Evolutionary conservation across 345 rosid species (phyloP), one percentile per base, ranked within the genome.

Genomic region (Clausena lansium): DNA sequence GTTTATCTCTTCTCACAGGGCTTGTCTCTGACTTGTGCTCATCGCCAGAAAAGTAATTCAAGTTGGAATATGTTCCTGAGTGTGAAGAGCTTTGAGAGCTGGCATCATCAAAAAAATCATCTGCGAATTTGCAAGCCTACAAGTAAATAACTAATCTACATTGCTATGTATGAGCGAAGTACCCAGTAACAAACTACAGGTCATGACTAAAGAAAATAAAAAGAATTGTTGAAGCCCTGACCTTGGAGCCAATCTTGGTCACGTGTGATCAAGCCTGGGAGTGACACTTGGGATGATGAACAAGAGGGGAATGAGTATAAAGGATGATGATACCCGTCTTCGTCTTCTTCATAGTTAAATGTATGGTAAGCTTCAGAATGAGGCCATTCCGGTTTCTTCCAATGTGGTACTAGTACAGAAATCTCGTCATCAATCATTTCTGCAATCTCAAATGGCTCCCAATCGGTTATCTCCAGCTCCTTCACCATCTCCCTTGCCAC

Each of bases 401-500:
- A 84, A 27, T 77, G 55, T 58, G 93, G 89, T 19, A 86, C 83
- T 61, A 92, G 75, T 59, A 89, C 84, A 38, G 90, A 86, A 77
- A 91, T 89, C 80, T 85, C 95, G 66, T 83, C 88, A 67, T 89
- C 84, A 60, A 92, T 91, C 95, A 89, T 91, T 82, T 81, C 85
- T 64, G 93, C 93, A 85, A 91, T 91, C 76, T 92, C 88, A 62
- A 67, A 45, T 32, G 95, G 92, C 70, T 91, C 92, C 95, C 97
- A 89, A 60, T 89, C 93, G 30, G 81, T 71, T 67, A 92, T 85
- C 60, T 91, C 92, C 32, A 92, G 87, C 81, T 92, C 97, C 83
- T 83, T 89, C 54, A 92, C 97, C 97, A 92, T 92, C 84, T 92
- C 95, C 77, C 25, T 80, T 62, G 97, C 93, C 81, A 92, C 97